phyloP scores from a whole-genome alignment of 2,329 filamentous ascomycete genomes.

The Fusarium decemcellulare region DNA sequence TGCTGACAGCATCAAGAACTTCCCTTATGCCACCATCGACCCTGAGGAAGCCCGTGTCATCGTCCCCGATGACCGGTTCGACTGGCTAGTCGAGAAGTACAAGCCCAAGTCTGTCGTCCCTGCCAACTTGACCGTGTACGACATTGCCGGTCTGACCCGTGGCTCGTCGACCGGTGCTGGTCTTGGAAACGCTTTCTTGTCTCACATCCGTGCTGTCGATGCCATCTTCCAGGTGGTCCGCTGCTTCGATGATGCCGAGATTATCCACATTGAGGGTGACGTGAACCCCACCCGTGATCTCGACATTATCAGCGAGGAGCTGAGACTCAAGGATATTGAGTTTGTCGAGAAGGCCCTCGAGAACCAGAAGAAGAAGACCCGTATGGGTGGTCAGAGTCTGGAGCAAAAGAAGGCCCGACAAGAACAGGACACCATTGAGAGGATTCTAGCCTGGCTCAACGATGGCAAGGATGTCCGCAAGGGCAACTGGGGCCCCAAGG shows the following conservation, averaged over 20 bases:
- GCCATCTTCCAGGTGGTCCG: slow-evolving; percentile 98
- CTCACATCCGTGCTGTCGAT: slow-evolving; percentile 97
- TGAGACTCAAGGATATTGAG: slow-evolving; percentile 98
- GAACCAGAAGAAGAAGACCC: slow-evolving; percentile 92
- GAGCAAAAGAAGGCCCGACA: slow-evolving; percentile 98
- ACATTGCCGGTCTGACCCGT: slow-evolving; percentile 96
- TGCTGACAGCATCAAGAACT: slow-evolving; percentile 78
- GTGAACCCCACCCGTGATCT: slow-evolving; percentile 95
- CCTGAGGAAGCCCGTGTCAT: slow-evolving; percentile 98
- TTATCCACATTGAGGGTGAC: slow-evolving; percentile 99
- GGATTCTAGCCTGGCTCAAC: slow-evolving; percentile 86
- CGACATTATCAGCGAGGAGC: slow-evolving; percentile 96
- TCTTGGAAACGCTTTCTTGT: slow-evolving; percentile 97
- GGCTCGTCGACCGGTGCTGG: slow-evolving; percentile 97
- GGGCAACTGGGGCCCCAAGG: slow-evolving; percentile 90
- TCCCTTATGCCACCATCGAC: slow-evolving; percentile 98
- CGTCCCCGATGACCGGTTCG: slow-evolving; percentile 94
- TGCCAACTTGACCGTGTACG: slow-evolving; percentile 97
- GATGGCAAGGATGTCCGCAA: slow-evolving; percentile 95
- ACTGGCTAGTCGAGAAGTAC: slow-evolving; percentile 97
- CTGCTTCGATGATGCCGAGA: slow-evolving; percentile 99
- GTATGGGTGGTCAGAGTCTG: slow-evolving; percentile 92
- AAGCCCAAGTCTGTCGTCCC: slow-evolving; percentile 98
- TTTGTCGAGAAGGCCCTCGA: slow-evolving; percentile 97
- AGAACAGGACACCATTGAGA: slow-evolving; percentile 93